Evolutionary conservation across 345 rosid species (phyloP), one percentile per base, ranked within the genome.

Genomic region (Citrus reticulata): DNA sequence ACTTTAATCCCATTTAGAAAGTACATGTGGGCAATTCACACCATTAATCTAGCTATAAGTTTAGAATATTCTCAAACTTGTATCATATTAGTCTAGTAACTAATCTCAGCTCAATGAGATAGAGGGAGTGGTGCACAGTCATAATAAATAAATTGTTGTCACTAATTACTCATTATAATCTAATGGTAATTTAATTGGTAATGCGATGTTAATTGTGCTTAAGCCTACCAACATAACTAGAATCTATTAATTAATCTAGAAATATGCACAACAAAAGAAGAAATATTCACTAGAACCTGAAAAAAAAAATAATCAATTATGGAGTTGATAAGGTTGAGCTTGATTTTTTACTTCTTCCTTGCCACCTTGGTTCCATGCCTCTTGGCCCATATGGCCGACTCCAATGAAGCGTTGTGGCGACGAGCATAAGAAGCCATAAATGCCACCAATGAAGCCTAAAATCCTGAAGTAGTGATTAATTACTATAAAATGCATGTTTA

Each of bases 401-500:
- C 34, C 5, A 90, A 87, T 32, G 85, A 83, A 20, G 81, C 80
- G 20, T 88, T 91, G 90, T 42, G 66, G 68, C 55, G 78, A 19
- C 79, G 93, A 13, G 86, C 83, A 0, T 80, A 83, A 34, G 80
- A 84, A 46, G 85, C 93, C 55, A 66, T 64, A 79, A 77, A 85
- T 22, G 68, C 72, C 7, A 70, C 87, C 66, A 17, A 79, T 19
- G 71, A 75, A 16, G 85, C 88, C 37, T 86, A 82, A 10, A 16
- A 60, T 70, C 90, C 90, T 2, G 63, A 64, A 39, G 51, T 67
- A 1, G 84, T 87, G 74, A 72, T 83, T 30, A 49, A 64, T 1
- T 73, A 70, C 46, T 69, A 84, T 32, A 85, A 90, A 75, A 4
- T 11, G 2, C 17, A 70, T 11, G 3, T 40, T 51, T 68, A 76